These are phyloP conservation scores for Pezicula carpinea DNA, from an alignment of 2,329 filamentous ascomycete genomes.

Conservation along the genomic window DNA sequence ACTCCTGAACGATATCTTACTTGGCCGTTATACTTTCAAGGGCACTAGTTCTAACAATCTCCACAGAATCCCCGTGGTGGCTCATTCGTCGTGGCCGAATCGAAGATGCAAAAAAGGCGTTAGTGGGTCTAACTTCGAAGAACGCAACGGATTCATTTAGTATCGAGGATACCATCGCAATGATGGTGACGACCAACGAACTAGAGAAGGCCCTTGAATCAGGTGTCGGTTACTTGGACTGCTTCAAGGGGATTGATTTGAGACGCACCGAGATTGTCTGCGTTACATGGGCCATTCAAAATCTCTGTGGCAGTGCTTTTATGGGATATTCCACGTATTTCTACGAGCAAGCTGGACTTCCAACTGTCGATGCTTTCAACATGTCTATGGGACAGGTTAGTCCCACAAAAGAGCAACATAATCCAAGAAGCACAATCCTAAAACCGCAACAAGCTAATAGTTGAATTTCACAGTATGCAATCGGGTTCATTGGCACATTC, in stretches of 20 bases:
- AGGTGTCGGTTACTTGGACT: constrained; percentile 41
- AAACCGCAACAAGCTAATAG: too few relatives aligned
- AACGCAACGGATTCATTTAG: constrained; percentile 12
- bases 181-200: constrained; percentile 88
- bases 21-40: too few relatives aligned
- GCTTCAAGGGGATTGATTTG: constrained; percentile 39
- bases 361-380: constrained; percentile 41
- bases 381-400: constrained; percentile 40
- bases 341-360: constrained; percentile 50
- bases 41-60: constrained; percentile 26
- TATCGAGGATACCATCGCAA: constrained; percentile 77
- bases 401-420: constrained; percentile 30
- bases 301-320: constrained; percentile 58
- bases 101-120: constrained; percentile 14
- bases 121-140: constrained; percentile 11
- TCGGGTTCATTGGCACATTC: constrained; percentile 46
- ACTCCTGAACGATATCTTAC: too few relatives aligned
- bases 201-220: constrained; percentile 32
- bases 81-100: constrained; percentile 8
- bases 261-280: constrained; percentile 45
- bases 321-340: constrained; percentile 60
- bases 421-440: too few relatives aligned
- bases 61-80: constrained; percentile 33
- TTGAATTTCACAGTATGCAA: constrained; percentile 33
- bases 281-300: constrained; percentile 58